phyloP scores from a whole-genome alignment of 2,329 filamentous ascomycete genomes.

The Verticillium dahliae region DNA sequence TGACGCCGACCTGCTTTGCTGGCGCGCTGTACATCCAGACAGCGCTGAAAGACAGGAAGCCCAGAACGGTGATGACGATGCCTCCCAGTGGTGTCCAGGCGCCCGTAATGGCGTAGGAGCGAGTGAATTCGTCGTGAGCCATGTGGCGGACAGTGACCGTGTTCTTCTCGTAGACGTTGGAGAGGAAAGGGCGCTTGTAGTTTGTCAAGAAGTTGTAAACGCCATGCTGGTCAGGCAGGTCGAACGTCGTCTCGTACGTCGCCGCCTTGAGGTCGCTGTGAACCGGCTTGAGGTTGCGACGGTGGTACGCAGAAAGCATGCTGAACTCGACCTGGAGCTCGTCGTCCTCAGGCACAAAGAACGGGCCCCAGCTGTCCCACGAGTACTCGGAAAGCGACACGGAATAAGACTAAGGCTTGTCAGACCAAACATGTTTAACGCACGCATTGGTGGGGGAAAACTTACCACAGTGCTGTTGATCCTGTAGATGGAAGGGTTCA shows the following conservation, averaged over 20 bases:
- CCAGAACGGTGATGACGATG: slow-evolving; percentile 74
- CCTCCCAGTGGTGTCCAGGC: slow-evolving; percentile 95
- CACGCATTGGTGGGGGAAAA: slow-evolving; percentile 19
- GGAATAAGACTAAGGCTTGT: slow-evolving; percentile 60
- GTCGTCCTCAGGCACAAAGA: slow-evolving; percentile 63
- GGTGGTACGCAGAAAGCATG: slow-evolving; percentile 98
- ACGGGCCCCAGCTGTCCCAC: slow-evolving; percentile 69
- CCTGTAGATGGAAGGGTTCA: slow-evolving; percentile 85
- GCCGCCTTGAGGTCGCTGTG: slow-evolving; percentile 59
- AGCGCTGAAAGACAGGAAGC: slow-evolving; percentile 78
- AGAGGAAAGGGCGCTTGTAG: slow-evolving; percentile 93
- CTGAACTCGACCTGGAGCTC: slow-evolving; percentile 90
- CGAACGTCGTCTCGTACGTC: slow-evolving; percentile 70
- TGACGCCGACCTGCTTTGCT: slow-evolving; percentile 22
- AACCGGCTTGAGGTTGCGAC: slow-evolving; percentile 61
- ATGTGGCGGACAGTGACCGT: slow-evolving; percentile 94
- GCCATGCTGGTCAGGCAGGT: slow-evolving; percentile 90
- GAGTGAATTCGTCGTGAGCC: slow-evolving; percentile 93
- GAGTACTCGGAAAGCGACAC: slow-evolving; percentile 86
- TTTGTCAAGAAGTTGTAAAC: slow-evolving; percentile 98
- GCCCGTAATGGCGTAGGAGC: slow-evolving; percentile 81
- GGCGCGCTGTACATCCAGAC: slow-evolving; percentile 75
- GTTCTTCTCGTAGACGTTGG: slow-evolving; percentile 84
- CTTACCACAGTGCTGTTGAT: slow-evolving; percentile 95
- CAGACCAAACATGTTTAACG: neutral